Evolutionary conservation across 129 eudicot genomes (phyloP).

Genomic region (Helichrysum umbraculigerum): DNA sequence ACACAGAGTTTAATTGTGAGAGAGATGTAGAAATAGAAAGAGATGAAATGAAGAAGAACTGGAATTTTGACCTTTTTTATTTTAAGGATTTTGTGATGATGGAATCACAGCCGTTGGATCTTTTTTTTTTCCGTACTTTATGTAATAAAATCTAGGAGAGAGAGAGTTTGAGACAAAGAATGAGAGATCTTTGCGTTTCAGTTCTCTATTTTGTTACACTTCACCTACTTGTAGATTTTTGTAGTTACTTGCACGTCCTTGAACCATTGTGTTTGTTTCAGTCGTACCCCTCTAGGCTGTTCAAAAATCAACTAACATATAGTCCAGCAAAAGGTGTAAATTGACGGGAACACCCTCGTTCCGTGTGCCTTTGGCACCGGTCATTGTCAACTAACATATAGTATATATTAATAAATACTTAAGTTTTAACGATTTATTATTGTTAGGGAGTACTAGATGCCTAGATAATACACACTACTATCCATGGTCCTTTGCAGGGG

Average conservation of each 20-base stretch:
- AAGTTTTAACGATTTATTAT: too few relatives aligned
- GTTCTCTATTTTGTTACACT: not conserved
- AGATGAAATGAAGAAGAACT: slow-evolving; percentile 14
- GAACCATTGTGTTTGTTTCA: not conserved
- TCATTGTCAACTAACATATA: too few relatives aligned
- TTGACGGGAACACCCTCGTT: too few relatives aligned
- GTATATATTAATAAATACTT: too few relatives aligned
- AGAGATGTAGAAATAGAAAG: slow-evolving; percentile 11
- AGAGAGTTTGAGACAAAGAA: not conserved
- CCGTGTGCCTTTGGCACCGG: too few relatives aligned
- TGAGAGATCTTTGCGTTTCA: not conserved
- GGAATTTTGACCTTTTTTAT: not conserved
- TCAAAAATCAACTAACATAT: too few relatives aligned
- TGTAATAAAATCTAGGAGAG: not conserved
- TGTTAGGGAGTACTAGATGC: too few relatives aligned
- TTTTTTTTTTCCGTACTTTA: not conserved
- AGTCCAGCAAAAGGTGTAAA: too few relatives aligned
- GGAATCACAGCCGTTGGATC: slow-evolving; percentile 10
- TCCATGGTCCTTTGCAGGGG: too few relatives aligned
- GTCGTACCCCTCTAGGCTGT: too few relatives aligned
- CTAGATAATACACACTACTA: too few relatives aligned
- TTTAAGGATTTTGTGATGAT: slow-evolving; percentile 13
- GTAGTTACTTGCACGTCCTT: not conserved
- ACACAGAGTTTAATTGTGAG: slow-evolving; percentile 13
- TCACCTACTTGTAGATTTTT: not conserved